A percentile compares a stretch with the other conserved stretches of the same genome.
These are phyloP conservation scores for Chondrostereum purpureum DNA, from an alignment of 1,284 basidiomycete genomes.

Conservation along the genomic window DNA sequence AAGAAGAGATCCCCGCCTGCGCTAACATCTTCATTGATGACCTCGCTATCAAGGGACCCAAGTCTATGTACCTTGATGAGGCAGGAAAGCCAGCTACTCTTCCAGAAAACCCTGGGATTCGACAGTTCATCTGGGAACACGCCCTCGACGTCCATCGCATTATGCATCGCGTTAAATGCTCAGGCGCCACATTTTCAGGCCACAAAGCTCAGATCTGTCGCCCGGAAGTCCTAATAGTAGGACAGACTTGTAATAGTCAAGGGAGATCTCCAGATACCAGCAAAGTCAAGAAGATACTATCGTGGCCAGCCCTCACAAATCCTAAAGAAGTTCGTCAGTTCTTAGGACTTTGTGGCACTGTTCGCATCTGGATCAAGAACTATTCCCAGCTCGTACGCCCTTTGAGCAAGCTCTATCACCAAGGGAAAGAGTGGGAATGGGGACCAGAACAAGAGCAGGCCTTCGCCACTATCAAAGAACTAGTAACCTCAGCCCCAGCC, in stretches of 20 bases:
- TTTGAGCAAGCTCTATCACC: constrained; percentile 18
- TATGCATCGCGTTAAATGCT: constrained; percentile 18
- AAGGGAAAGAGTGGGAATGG: constrained; percentile 17
- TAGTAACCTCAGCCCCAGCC: constrained; percentile 20
- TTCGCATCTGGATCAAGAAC: constrained; percentile 24
- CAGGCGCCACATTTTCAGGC: constrained; percentile 17
- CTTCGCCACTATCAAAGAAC: constrained; percentile 21
- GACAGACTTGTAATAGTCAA: constrained; percentile 12
- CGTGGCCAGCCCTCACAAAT: constrained; percentile 10
- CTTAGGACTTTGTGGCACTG: constrained; percentile 23
- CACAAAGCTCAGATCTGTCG: constrained; percentile 18
- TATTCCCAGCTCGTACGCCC: constrained; percentile 26
- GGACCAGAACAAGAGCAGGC: constrained; percentile 15
- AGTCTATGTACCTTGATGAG: constrained; percentile 7
- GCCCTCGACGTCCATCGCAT: constrained; percentile 20
- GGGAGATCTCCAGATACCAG: constrained; percentile 13
- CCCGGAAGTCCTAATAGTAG: constrained; percentile 11
- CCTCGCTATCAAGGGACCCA: constrained; percentile 12
- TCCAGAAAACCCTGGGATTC: no score
- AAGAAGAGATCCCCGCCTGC: constrained; percentile 13
- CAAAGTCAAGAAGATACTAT: constrained; percentile 11
- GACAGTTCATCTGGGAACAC: no score
- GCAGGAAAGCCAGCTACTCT: no score
- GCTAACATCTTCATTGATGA: constrained; percentile 17
- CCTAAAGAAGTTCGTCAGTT: constrained; percentile 25